phyloP scores from a whole-genome alignment of 768 basidiomycete genomes.

The Xerocomellus amylosporus region DNA sequence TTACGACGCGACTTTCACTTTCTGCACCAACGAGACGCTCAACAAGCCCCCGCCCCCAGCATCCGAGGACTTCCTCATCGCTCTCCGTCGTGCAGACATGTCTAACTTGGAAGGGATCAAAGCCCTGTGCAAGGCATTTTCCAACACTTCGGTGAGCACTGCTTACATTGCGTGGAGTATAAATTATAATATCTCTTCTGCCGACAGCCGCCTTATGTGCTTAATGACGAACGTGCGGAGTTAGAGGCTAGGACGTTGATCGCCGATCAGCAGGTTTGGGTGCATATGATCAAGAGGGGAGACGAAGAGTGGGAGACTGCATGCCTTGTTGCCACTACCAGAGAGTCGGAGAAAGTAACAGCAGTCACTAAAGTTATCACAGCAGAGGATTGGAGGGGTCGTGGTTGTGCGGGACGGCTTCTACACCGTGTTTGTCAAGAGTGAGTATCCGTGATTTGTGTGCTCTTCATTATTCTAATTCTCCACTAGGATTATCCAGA shows the following conservation, averaged over 20 bases:
- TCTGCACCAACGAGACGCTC: conserved; percentile 49
- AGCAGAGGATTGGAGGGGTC: conserved; percentile 45
- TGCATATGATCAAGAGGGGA: conserved; percentile 44
- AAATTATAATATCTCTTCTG: not conserved
- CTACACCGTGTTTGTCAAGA: conserved; percentile 54
- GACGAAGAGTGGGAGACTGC: conserved; percentile 42
- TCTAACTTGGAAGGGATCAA: conserved; percentile 39
- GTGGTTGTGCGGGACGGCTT: conserved; percentile 60
- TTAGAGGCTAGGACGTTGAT: conserved; percentile 54
- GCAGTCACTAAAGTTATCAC: conserved; percentile 77
- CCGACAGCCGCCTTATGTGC: conserved; percentile 52
- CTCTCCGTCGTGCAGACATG: conserved; percentile 33
- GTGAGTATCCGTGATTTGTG: conserved; percentile 34
- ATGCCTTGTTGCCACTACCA: conserved; percentile 65
- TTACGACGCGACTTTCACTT: conserved; percentile 58
- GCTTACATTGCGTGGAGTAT: not conserved
- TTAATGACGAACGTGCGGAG: conserved; percentile 41
- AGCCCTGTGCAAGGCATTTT: conserved; percentile 53
- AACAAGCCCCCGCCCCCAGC: conserved; percentile 6
- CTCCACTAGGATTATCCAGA: conserved; percentile 30
- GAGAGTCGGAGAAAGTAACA: conserved; percentile 53
- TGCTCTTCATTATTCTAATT: conserved; percentile 5
- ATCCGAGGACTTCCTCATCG: conserved; percentile 18
- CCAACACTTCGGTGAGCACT: conserved; percentile 52
- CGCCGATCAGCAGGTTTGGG: conserved; percentile 51